A percentile compares a stretch with the other conserved stretches of the same genome.
These are phyloP conservation scores for Leishmania aethiopica DNA, from an alignment of 208 protist genomes.

Conservation along the genomic window DNA sequence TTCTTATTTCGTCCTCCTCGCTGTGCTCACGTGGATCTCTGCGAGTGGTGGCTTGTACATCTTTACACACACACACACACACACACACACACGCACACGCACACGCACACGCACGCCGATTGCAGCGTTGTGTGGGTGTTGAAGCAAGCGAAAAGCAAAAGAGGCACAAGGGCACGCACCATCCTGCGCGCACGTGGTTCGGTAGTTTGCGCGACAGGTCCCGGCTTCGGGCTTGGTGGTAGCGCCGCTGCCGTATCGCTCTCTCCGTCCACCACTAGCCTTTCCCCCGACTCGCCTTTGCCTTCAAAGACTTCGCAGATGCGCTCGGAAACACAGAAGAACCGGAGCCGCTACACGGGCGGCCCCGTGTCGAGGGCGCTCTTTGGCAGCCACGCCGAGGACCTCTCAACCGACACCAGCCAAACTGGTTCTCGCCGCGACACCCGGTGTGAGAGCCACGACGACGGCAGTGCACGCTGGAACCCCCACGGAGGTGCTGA, in stretches of 20 bases:
- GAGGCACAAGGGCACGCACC: not conserved
- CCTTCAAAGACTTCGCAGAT: not conserved
- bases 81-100: not conserved
- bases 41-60: not conserved
- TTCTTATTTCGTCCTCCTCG: not conserved
- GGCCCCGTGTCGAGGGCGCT: not conserved
- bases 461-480: not conserved
- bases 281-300: not conserved
- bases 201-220: not conserved
- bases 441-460: slow-evolving; percentile 10
- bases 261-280: not conserved
- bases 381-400: not conserved
- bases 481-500: not conserved
- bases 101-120: not conserved
- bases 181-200: not conserved
- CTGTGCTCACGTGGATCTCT: not conserved
- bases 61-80: not conserved
- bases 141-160: too few species aligned
- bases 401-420: slow-evolving; percentile 20
- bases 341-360: not conserved
- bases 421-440: slow-evolving; percentile 1
- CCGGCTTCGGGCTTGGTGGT: not conserved
- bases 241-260: not conserved
- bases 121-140: not conserved
- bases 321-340: slow-evolving; percentile 10